phyloP scores from a whole-genome alignment of 2,329 filamentous ascomycete species.

The Claviceps maximensis region DNA sequence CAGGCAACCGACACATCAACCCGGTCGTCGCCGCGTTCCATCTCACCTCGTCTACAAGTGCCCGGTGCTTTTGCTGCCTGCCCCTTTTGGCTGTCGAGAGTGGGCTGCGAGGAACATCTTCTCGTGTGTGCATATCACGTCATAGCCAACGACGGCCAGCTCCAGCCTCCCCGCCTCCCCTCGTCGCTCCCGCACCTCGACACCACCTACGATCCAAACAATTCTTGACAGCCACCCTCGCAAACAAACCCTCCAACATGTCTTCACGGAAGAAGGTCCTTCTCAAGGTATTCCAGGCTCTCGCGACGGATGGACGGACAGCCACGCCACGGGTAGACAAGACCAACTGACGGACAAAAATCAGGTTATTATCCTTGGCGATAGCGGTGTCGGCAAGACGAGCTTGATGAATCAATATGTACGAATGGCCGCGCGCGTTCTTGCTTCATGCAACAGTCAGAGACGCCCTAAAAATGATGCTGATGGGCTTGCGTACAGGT shows the following conservation, averaged over 20 bases:
- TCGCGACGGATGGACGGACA: slow-evolving; percentile 2
- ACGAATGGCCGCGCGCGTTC: slow-evolving; percentile 27
- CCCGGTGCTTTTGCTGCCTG: not conserved
- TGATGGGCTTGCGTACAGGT: slow-evolving; percentile 44
- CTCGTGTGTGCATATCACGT: slow-evolving; percentile 4
- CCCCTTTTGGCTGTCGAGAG: not conserved
- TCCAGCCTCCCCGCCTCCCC: not conserved
- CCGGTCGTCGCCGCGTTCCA: not conserved
- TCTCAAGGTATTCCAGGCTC: slow-evolving; percentile 52
- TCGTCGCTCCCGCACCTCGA: slow-evolving; percentile 6
- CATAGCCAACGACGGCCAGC: not conserved
- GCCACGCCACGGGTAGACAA: too few relatives aligned
- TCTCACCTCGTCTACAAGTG: not conserved
- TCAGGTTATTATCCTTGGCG: slow-evolving; percentile 95
- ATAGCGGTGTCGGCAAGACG: slow-evolving; percentile 98
- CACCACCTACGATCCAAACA: slow-evolving; percentile 5
- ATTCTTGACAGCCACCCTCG: slow-evolving; percentile 1
- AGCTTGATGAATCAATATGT: slow-evolving; percentile 99
- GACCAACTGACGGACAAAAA: not conserved
- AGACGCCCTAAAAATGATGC: not conserved
- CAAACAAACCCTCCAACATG: slow-evolving; percentile 35
- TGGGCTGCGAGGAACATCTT: slow-evolving; percentile 1
- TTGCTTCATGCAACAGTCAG: not conserved
- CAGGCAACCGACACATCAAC: not conserved
- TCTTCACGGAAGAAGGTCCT: slow-evolving; percentile 81